Evolutionary conservation across 768 basidiomycete species (phyloP).

Genomic region (Crepidotus variabilis): DNA sequence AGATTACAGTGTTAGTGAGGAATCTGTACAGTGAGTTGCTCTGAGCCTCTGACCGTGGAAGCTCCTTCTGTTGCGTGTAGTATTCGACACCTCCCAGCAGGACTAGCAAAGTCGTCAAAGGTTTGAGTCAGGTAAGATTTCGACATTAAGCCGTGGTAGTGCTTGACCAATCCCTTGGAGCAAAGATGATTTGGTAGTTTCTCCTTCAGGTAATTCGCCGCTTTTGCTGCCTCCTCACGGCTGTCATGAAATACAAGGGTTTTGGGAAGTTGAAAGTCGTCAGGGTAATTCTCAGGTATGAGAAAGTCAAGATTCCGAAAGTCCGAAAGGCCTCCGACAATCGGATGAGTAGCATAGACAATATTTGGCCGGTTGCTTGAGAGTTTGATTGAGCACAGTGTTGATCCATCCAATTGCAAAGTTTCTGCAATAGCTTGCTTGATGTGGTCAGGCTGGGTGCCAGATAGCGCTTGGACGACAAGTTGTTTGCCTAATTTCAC

Average conservation of each 20-base stretch:
- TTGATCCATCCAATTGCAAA: conserved; percentile 7
- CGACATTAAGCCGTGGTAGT: conserved; percentile 26
- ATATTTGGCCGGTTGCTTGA: conserved; percentile 11
- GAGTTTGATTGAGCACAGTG: conserved; percentile 6
- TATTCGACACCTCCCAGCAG: conserved; percentile 15
- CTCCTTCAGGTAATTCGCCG: background rate
- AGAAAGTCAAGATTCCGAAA: conserved; percentile 11
- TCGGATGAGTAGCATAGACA: conserved; percentile 12
- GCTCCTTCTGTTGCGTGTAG: conserved; percentile 20
- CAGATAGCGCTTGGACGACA: conserved; percentile 15
- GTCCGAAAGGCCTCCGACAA: conserved; percentile 9
- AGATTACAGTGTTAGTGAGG: conserved; percentile 10
- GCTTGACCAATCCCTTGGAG: conserved; percentile 5
- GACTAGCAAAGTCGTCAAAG: conserved; percentile 14
- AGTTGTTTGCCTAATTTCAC: conserved; percentile 5
- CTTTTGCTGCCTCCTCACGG: background rate
- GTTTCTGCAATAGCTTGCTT: conserved; percentile 9
- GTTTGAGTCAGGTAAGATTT: conserved; percentile 16
- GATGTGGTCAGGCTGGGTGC: conserved; percentile 21
- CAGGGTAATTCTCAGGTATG: too few relatives aligned
- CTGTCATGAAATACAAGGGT: conserved; percentile 13
- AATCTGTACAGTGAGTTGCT: too few relatives aligned
- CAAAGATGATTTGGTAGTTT: too few relatives aligned
- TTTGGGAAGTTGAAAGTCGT: background rate
- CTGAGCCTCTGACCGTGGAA: conserved; percentile 16